A percentile compares a stretch with the other conserved stretches of the same genome.
These are phyloP conservation scores for Kazachstania martiniae DNA, from an alignment of 805 yeast species.

Conservation along the genomic window DNA sequence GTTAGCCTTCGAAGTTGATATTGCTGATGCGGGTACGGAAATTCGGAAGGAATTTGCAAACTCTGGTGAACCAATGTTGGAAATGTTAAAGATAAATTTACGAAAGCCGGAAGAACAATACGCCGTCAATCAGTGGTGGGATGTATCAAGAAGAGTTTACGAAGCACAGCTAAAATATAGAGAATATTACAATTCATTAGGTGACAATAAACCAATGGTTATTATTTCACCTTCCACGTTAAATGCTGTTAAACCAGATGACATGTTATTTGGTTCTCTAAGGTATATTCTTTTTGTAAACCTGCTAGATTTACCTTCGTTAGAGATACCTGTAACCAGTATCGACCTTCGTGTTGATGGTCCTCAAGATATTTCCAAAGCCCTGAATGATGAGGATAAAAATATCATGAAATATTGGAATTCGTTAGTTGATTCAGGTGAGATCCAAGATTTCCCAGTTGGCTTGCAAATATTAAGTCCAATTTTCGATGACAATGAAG, in stretches of 20 bases:
- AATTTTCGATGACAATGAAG: slow-evolving; percentile 7
- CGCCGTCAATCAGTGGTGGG: slow-evolving; percentile 13
- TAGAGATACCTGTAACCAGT: too few species aligned
- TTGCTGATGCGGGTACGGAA: slow-evolving; percentile 12
- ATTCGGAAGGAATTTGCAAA: slow-evolving; percentile 6
- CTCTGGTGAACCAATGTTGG: slow-evolving; percentile 10
- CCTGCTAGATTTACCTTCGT: too few species aligned
- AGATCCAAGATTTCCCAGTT: slow-evolving; percentile 8
- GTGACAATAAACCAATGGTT: too few species aligned
- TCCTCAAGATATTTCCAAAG: too few species aligned
- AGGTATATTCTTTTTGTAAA: too few species aligned
- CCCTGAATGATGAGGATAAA: too few species aligned
- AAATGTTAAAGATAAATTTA: slow-evolving; percentile 8
- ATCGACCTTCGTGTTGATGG: too few species aligned
- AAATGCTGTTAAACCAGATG: too few species aligned
- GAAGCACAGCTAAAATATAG: slow-evolving; percentile 8
- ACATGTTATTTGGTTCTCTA: too few species aligned
- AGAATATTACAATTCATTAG: slow-evolving; percentile 7
- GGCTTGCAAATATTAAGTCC: slow-evolving; percentile 11
- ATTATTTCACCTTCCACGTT: too few species aligned
- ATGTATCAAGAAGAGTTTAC: slow-evolving; percentile 6
- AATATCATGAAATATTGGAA: slow-evolving; percentile 8
- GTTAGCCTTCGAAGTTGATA: slow-evolving; percentile 10
- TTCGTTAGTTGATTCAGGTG: slow-evolving; percentile 4
- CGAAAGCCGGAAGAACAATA: slow-evolving; percentile 2